These are phyloP conservation scores for Termitomyces sp. DNA, from an alignment of 768 basidiomycete species.

Conservation along the genomic window DNA sequence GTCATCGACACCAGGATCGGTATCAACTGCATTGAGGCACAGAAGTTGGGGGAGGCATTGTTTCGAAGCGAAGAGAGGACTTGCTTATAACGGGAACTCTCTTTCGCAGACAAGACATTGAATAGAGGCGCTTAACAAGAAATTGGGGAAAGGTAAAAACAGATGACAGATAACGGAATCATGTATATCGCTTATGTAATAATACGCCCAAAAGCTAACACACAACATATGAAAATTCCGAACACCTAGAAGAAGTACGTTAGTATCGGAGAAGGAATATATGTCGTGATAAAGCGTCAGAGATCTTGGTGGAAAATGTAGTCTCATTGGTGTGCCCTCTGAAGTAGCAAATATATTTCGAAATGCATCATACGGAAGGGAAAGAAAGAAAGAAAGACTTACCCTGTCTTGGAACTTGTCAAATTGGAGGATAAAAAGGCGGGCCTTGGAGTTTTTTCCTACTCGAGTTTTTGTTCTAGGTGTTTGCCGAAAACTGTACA, in stretches of 20 bases:
- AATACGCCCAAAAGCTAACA: neutral
- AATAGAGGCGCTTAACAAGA: neutral
- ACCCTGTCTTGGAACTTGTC: neutral
- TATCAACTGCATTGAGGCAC: constrained; percentile 52
- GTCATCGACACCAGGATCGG: constrained; percentile 87
- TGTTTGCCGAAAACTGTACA: constrained; percentile 49
- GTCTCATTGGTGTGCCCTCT: constrained; percentile 76
- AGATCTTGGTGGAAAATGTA: constrained; percentile 76
- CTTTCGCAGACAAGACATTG: neutral
- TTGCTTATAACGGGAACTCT: constrained; percentile 63
- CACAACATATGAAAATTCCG: neutral
- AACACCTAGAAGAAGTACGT: neutral
- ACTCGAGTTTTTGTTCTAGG: constrained; percentile 6
- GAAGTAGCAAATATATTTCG: constrained; percentile 84
- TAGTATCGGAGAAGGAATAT: neutral
- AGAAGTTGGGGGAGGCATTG: neutral
- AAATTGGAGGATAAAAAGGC: neutral
- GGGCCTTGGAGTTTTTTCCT: too few relatives aligned
- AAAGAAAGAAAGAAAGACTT: neutral
- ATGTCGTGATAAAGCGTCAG: constrained; percentile 46
- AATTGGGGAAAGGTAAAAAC: neutral
- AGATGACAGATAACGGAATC: neutral
- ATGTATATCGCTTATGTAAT: neutral
- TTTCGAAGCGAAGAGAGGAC: constrained; percentile 14
- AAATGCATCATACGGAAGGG: constrained; percentile 28